Conservation (phyloP, 2,329 filamentous ascomycete genomes). For the Colletotrichum noveboracense region DNA sequence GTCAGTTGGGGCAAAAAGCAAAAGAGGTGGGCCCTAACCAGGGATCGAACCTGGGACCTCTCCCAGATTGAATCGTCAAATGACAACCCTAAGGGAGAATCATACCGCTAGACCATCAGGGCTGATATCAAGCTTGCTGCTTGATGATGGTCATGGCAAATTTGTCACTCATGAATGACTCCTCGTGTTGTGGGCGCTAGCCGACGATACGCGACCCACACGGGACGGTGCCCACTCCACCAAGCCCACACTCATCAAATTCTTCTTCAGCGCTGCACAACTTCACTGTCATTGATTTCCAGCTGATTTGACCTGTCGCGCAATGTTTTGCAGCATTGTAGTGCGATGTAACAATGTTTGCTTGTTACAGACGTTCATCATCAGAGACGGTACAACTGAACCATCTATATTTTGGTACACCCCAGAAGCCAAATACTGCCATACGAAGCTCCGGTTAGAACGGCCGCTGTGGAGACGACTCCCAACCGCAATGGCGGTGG, state of each 20-base stretch:
- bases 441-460: neutral
- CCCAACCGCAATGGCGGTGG: accelerated
- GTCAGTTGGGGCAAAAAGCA: neutral
- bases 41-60: conserved; percentile 22
- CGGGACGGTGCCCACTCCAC: neutral
- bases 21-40: conserved; percentile 15
- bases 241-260: neutral
- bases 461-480: neutral
- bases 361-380: neutral
- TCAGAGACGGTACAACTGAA: neutral
- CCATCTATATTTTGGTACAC: neutral
- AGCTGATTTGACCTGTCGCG: neutral
- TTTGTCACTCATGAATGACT: accelerated
- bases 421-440: neutral
- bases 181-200: neutral
- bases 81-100: conserved; percentile 21
- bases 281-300: neutral
- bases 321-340: neutral
- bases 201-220: neutral
- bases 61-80: neutral
- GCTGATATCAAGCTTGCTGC: neutral
- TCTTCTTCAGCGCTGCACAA: neutral
- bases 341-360: neutral
- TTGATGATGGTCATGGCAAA: accelerated
- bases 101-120: conserved; percentile 23